phyloP scores from a whole-genome alignment of 2,329 filamentous ascomycete species.

The Berkeleyomyces rouxiae region DNA sequence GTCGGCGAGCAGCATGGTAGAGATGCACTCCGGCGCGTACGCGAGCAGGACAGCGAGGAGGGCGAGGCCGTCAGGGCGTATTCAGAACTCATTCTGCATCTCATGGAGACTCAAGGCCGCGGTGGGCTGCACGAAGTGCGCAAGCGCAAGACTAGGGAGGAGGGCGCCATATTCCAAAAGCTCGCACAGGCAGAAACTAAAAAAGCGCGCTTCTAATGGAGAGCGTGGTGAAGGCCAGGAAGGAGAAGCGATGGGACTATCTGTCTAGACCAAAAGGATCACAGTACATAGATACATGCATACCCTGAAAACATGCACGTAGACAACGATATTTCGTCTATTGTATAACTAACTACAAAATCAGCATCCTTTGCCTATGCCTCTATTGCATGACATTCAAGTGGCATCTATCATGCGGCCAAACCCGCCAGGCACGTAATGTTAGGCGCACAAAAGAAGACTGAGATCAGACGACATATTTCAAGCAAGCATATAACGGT shows the following conservation, averaged over 20 bases:
- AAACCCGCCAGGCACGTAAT: too few species aligned
- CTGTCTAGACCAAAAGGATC: neutral
- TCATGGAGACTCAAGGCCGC: slow-evolving; percentile 23
- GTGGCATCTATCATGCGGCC: too few species aligned
- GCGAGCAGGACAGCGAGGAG: slow-evolving; percentile 33
- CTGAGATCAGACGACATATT: neutral
- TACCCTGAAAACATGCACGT: neutral
- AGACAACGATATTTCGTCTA: neutral
- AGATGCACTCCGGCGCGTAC: slow-evolving; percentile 33
- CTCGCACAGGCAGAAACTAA: slow-evolving; percentile 3
- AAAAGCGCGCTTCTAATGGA: neutral
- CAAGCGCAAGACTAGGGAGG: slow-evolving; percentile 8
- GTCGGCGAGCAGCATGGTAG: slow-evolving; percentile 40
- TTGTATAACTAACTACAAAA: neutral
- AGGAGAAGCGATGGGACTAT: neutral
- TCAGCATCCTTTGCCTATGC: too few species aligned
- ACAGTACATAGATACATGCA: slow-evolving; percentile 1
- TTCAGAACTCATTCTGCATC: slow-evolving; percentile 35
- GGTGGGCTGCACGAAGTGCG: slow-evolving; percentile 3
- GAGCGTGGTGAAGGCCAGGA: neutral
- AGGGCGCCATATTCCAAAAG: slow-evolving; percentile 6
- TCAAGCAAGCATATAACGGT: neutral
- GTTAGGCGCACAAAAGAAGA: too few species aligned
- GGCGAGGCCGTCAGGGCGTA: slow-evolving; percentile 46
- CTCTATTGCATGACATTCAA: too few species aligned